phyloP scores from a whole-genome alignment of 345 rosid species.

The Hibiscus mutabilis region DNA sequence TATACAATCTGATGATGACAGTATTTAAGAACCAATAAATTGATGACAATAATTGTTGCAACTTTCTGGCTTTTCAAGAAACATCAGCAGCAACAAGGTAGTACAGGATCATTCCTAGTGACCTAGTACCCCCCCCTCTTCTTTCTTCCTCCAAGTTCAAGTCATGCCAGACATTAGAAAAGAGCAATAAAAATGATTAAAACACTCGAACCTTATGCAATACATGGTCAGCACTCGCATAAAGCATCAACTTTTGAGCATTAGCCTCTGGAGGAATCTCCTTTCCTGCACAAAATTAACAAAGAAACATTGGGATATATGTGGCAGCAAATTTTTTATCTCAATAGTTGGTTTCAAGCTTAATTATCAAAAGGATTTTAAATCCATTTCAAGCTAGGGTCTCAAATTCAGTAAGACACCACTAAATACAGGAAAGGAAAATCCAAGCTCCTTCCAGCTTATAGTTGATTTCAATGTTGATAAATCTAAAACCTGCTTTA shows the following conservation, averaged over 20 bases:
- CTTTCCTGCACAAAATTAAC: slow-evolving; percentile 44
- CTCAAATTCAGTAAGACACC: slow-evolving; percentile 1
- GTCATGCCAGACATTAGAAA: neutral
- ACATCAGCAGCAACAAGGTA: neutral
- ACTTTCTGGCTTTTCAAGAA: neutral
- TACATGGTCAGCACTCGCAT: slow-evolving; percentile 5
- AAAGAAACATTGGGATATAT: slow-evolving; percentile 20
- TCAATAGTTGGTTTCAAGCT: neutral
- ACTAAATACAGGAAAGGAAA: neutral
- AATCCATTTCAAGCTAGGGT: neutral
- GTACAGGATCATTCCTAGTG: neutral
- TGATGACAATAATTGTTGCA: neutral
- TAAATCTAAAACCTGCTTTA: neutral
- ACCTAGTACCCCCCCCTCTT: neutral
- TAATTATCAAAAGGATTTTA: slow-evolving; percentile 1
- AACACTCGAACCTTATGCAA: neutral
- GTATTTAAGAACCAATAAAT: neutral
- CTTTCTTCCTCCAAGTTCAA: neutral
- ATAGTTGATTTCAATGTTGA: neutral
- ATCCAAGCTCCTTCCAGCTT: neutral
- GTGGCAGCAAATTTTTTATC: neutral
- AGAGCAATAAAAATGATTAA: neutral
- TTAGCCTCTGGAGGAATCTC: slow-evolving; percentile 49
- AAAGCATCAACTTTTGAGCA: slow-evolving; percentile 14
- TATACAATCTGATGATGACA: neutral